Evolutionary conservation across 1,284 basidiomycete species (phyloP).

Genomic region (Hortiboletus rubellus): DNA sequence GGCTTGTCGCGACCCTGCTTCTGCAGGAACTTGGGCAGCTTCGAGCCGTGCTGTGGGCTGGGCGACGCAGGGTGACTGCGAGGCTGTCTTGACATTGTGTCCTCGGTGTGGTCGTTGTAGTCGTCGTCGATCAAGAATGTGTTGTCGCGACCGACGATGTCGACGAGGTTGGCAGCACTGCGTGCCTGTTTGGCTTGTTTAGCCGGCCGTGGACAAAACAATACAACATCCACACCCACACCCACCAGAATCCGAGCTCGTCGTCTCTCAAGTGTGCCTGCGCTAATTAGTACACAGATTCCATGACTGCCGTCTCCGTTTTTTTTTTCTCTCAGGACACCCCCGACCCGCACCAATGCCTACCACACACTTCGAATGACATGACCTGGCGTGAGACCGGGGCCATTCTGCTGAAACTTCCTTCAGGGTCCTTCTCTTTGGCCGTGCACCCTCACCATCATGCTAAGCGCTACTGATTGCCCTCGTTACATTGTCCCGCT

Average conservation of each 20-base stretch:
- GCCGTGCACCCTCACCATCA: not conserved
- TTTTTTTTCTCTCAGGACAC: too few species aligned
- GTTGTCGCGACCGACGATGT: slow-evolving; percentile 23
- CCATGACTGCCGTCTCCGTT: not conserved
- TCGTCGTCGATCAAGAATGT: slow-evolving; percentile 13
- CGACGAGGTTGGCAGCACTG: slow-evolving; percentile 8
- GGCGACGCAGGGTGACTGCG: slow-evolving; percentile 40
- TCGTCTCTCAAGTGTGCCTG: too few species aligned
- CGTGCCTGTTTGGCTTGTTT: slow-evolving; percentile 32
- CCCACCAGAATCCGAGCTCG: not conserved
- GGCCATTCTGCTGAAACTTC: not conserved
- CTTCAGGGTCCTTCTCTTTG: too few species aligned
- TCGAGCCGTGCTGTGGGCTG: slow-evolving; percentile 42
- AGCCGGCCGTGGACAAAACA: slow-evolving; percentile 11
- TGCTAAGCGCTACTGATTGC: slow-evolving; percentile 18
- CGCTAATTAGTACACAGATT: slow-evolving; percentile 1
- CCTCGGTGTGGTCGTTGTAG: not conserved
- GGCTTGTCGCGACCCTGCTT: slow-evolving; percentile 61
- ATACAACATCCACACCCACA: not conserved
- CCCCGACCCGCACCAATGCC: too few species aligned
- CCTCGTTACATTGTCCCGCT: slow-evolving; percentile 20
- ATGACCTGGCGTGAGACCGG: not conserved
- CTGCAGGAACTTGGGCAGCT: slow-evolving; percentile 66
- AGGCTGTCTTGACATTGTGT: slow-evolving; percentile 41
- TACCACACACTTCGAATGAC: not conserved